Conservation (phyloP, 75 land plant genomes). For the Chamaecyparis obtusa region DNA sequence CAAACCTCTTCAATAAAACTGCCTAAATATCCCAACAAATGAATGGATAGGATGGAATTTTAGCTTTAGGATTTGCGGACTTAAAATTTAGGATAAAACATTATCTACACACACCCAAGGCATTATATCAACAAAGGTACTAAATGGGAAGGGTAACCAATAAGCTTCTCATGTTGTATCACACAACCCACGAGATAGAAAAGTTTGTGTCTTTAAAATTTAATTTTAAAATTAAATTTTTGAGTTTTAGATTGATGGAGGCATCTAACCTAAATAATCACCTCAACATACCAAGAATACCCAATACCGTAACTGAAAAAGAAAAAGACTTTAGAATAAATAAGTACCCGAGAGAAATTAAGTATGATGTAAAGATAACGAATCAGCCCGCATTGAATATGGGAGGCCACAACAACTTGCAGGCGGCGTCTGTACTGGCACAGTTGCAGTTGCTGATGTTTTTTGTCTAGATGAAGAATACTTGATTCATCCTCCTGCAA, state of each 20-base stretch:
- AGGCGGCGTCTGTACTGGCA: conserved; percentile 52
- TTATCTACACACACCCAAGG: too few relatives aligned
- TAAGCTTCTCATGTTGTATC: not conserved
- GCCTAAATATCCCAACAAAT: too few relatives aligned
- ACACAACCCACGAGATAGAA: not conserved
- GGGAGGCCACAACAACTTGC: conserved; percentile 33
- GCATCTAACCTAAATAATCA: not conserved
- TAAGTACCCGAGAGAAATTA: conserved; percentile 78
- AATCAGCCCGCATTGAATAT: conserved; percentile 95
- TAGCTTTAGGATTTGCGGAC: not conserved
- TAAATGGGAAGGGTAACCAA: not conserved
- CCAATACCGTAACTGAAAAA: not conserved
- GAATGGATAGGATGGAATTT: too few relatives aligned
- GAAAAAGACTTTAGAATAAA: not conserved
- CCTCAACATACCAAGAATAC: not conserved
- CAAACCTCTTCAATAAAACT: not conserved
- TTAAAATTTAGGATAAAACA: too few relatives aligned
- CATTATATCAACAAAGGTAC: not conserved
- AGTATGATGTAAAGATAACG: conserved; percentile 79
- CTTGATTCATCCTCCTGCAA: conserved; percentile 92
- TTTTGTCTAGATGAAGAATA: conserved; percentile 63
- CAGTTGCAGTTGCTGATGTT: conserved; percentile 71
- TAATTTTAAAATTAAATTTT: not conserved
- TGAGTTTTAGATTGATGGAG: not conserved
- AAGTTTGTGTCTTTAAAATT: not conserved